A percentile compares a stretch with the other conserved stretches of the same genome.
Conservation (phyloP, 441 rosid genomes). For the Bruguiera hainesii region DNA sequence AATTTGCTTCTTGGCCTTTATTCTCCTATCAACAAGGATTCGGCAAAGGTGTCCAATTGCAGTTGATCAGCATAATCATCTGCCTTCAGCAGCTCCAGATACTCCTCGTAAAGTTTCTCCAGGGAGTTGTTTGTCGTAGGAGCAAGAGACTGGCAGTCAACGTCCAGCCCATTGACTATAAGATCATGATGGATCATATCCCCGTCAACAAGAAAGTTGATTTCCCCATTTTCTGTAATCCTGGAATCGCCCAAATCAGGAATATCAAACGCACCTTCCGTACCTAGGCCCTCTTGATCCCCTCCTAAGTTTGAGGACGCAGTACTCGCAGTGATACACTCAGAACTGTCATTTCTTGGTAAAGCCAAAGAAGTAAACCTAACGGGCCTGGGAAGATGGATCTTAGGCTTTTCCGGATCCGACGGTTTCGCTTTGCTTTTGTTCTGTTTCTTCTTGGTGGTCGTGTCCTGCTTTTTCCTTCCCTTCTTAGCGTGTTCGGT, state of each 20-base stretch:
- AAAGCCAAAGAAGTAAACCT: conserved; percentile 31
- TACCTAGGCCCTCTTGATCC: neutral
- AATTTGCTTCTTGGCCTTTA: no score
- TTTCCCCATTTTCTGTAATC: conserved; percentile 5
- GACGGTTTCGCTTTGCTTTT: neutral
- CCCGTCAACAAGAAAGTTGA: conserved; percentile 17
- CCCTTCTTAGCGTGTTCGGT: conserved; percentile 13
- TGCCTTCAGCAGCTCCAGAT: conserved; percentile 35
- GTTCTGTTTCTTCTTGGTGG: neutral
- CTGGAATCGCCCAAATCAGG: conserved; percentile 7
- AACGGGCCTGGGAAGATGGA: conserved; percentile 46
- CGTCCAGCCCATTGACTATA: conserved; percentile 19
- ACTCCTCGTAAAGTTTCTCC: conserved; percentile 48
- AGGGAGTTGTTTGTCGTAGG: conserved; percentile 18
- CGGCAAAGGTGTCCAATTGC: conserved; percentile 36
- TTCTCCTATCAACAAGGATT: conserved; percentile 28
- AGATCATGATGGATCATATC: conserved; percentile 15
- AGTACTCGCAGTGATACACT: conserved; percentile 13
- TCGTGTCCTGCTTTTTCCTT: conserved; percentile 16
- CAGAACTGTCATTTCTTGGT: conserved; percentile 37
- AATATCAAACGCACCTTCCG: conserved; percentile 9
- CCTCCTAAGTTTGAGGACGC: conserved; percentile 24
- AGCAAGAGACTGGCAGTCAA: conserved; percentile 23
- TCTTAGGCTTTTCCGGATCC: conserved; percentile 26
- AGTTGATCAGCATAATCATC: conserved; percentile 26